Conservation (phyloP, 805 yeast species). For the Hanseniaspora lindneri region DNA sequence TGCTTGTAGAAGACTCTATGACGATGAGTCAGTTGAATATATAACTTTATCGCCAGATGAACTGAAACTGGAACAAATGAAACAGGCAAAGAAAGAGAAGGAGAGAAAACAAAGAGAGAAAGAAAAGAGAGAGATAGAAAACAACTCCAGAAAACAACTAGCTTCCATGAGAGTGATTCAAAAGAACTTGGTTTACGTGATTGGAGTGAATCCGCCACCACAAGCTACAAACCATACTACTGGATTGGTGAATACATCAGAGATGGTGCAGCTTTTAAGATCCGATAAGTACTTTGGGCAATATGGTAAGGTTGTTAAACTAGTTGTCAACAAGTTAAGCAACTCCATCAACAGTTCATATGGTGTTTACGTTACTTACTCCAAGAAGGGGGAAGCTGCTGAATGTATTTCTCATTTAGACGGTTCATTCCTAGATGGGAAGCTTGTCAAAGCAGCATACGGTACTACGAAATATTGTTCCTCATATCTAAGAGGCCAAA, state of each 20-base stretch:
- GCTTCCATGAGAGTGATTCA: conserved; percentile 98
- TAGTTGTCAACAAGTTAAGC: conserved; percentile 73
- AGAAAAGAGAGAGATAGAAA: conserved; percentile 82
- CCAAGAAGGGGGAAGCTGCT: conserved; percentile 89
- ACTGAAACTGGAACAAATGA: conserved; percentile 62
- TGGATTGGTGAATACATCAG: conserved; percentile 57
- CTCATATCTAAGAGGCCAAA: conserved; percentile 85
- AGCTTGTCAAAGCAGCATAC: conserved; percentile 82
- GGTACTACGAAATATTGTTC: conserved; percentile 98
- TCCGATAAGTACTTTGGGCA: conserved; percentile 96
- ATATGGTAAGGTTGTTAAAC: conserved; percentile 87
- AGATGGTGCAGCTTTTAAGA: conserved; percentile 65
- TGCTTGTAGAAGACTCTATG: conserved; percentile 88
- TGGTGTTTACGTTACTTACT: conserved; percentile 91
- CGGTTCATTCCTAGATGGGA: conserved; percentile 87
- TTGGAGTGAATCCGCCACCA: conserved; percentile 74
- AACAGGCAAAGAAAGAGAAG: conserved; percentile 68
- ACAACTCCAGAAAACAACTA: conserved; percentile 67
- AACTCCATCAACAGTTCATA: conserved; percentile 57
- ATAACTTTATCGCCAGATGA: conserved; percentile 76
- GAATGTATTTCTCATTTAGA: conserved; percentile 83
- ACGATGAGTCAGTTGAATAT: conserved; percentile 86
- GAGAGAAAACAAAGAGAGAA: conserved; percentile 78
- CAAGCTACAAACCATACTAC: conserved; percentile 30
- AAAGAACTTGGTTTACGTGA: conserved; percentile 90